Conservation (phyloP, 2,329 filamentous ascomycete genomes). For the Ophioceras dolichostomum region DNA sequence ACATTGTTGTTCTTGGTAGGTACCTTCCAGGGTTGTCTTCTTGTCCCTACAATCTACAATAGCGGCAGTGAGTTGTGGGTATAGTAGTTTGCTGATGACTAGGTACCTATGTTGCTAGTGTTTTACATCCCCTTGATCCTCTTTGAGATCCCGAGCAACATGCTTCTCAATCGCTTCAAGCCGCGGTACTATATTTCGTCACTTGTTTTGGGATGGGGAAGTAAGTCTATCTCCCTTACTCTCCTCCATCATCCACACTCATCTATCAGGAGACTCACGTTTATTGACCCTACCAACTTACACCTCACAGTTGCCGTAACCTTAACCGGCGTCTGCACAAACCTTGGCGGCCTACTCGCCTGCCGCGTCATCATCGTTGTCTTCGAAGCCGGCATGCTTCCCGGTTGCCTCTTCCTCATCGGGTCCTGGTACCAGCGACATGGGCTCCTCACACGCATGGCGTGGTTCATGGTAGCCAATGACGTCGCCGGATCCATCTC, state of each 20-base stretch:
- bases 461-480: conserved; percentile 26
- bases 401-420: conserved; percentile 18
- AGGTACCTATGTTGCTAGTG: no score
- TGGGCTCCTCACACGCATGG: conserved; percentile 38
- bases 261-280: no score
- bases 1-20: conserved; percentile 13
- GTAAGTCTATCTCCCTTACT: not conserved
- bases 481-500: conserved; percentile 12
- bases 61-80: not conserved
- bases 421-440: conserved; percentile 41
- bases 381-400: conserved; percentile 21
- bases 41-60: conserved; percentile 2
- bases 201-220: conserved; percentile 18
- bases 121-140: conserved; percentile 20
- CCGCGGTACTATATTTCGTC: conserved; percentile 13
- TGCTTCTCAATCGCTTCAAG: conserved; percentile 17
- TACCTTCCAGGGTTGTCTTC: conserved; percentile 9
- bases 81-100: not conserved
- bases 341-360: conserved; percentile 13
- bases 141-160: conserved; percentile 16
- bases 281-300: no score
- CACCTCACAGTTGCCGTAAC: conserved; percentile 11
- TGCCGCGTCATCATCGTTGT: conserved; percentile 19
- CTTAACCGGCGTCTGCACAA: conserved; percentile 14
- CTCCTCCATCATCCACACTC: not conserved